Evolutionary conservation across 1,284 basidiomycete species (phyloP), one percentile per base, ranked within the genome.

Genomic region (Veloboletus limbatus): DNA sequence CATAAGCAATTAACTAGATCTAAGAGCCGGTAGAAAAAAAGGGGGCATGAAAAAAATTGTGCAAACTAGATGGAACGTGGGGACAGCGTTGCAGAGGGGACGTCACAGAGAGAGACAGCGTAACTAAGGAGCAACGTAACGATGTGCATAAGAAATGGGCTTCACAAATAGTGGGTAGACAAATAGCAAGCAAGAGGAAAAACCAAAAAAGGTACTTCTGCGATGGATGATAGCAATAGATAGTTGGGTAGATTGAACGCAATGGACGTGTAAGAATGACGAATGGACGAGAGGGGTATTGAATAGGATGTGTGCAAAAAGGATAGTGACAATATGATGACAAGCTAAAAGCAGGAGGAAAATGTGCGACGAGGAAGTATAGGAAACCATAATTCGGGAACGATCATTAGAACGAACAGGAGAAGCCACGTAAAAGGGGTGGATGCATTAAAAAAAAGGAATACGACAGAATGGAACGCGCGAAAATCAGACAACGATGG

Each of bases 171-270:
- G n/a, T n/a, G n/a, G n/a, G n/a, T n/a, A n/a, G n/a, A n/a, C n/a
- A n/a, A n/a, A n/a, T n/a, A n/a, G n/a, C n/a, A n/a, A 36, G 20
- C 25, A 34, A 30, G 8, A 35, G 18, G 25, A 37, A 37, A 37
- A 31, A 36, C 33, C 24, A 39, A 30, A 25, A 42, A 41, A 5
- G 24, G 14, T n/a, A 43, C 39, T 27, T 52, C 45, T 38, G 41
- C 40, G 48, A 40, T 62, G 45, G 60, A 50, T 47, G 52, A 63
- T 60, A 68, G 54, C 51, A 48, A 68, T 65, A 69, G 53, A 69
- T 68, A 64, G 54, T 22, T 49, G 54, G n/a, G n/a, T n/a, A n/a
- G n/a, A n/a, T n/a, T n/a, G n/a, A n/a, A 52, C 48, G 44, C 40
- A 43, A 47, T 53, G 34, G 50, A 47, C 10, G 46, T 49, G 45